These are phyloP conservation scores for Phallus indusiatus DNA, from an alignment of 768 basidiomycete genomes.

Conservation along the genomic window DNA sequence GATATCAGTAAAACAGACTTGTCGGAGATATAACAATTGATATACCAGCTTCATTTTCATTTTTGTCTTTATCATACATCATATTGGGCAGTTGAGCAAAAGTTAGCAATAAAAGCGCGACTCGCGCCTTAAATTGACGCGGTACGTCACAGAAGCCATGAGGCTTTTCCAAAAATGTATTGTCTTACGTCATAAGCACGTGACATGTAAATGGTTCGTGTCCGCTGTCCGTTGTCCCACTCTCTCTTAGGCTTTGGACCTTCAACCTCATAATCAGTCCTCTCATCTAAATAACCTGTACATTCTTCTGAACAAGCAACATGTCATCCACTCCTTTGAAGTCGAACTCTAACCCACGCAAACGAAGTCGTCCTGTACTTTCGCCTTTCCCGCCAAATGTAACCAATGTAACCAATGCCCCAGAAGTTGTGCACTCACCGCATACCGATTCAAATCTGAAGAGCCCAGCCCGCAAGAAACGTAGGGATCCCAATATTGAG, in stretches of 20 bases:
- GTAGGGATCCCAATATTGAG: neutral
- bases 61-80: slow-evolving; percentile 10
- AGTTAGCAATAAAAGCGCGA: too few species aligned
- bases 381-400: neutral
- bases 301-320: neutral
- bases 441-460: neutral
- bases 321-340: neutral
- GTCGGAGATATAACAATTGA: neutral
- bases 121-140: too few species aligned
- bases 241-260: too few species aligned
- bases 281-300: neutral
- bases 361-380: neutral
- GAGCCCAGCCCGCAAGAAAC: slow-evolving; percentile 8
- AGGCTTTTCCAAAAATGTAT: neutral
- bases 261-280: neutral
- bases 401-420: neutral
- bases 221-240: too few species aligned
- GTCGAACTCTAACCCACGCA: neutral
- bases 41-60: slow-evolving; percentile 1
- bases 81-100: neutral
- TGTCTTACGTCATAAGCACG: neutral
- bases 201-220: neutral
- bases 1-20: neutral
- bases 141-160: too few species aligned
- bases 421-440: neutral